Percentiles rank a stretch among this genome's conserved stretches.
Evolutionary conservation across 352 stramenopile species (phyloP).

Genomic region (Globisporangium perplexum): DNA sequence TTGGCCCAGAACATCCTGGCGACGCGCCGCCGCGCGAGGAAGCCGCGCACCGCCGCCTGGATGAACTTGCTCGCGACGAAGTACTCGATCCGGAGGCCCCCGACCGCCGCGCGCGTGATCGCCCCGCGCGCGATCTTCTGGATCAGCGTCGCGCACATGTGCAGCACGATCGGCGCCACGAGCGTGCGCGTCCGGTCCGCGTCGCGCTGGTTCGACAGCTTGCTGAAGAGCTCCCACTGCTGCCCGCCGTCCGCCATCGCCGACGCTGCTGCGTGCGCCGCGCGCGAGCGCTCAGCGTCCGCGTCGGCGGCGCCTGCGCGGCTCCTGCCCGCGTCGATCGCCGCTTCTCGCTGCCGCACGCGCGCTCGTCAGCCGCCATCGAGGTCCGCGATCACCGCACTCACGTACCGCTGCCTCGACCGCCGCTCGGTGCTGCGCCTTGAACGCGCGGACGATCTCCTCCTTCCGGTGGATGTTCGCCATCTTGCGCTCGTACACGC

Average conservation of each 20-base stretch:
- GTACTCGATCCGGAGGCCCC: slow-evolving; percentile 56
- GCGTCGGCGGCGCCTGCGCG: not conserved
- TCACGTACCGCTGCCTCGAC: slow-evolving; percentile 29
- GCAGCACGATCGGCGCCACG: slow-evolving; percentile 33
- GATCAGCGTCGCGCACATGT: slow-evolving; percentile 74
- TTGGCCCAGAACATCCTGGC: slow-evolving; percentile 63
- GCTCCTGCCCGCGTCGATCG: slow-evolving; percentile 8
- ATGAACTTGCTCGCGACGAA: slow-evolving; percentile 76
- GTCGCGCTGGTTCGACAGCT: slow-evolving; percentile 17
- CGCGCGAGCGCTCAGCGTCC: not conserved
- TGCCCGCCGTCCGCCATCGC: slow-evolving; percentile 1
- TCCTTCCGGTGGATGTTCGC: slow-evolving; percentile 64
- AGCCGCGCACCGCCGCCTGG: slow-evolving; percentile 59
- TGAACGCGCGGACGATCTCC: slow-evolving; percentile 67
- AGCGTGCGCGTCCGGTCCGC: slow-evolving; percentile 14
- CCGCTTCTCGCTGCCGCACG: slow-evolving; percentile 7
- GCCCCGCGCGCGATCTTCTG: slow-evolving; percentile 72
- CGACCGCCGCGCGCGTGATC: slow-evolving; percentile 50
- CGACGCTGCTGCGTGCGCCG: not conserved
- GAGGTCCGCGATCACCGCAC: too few relatives aligned
- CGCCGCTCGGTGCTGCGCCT: slow-evolving; percentile 44
- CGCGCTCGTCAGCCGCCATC: not conserved
- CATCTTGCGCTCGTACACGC: slow-evolving; percentile 40
- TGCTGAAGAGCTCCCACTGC: not conserved
- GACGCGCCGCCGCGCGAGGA: slow-evolving; percentile 53